These are phyloP conservation scores for Termitomyces sp. DNA, from an alignment of 768 basidiomycete species.

Conservation along the genomic window DNA sequence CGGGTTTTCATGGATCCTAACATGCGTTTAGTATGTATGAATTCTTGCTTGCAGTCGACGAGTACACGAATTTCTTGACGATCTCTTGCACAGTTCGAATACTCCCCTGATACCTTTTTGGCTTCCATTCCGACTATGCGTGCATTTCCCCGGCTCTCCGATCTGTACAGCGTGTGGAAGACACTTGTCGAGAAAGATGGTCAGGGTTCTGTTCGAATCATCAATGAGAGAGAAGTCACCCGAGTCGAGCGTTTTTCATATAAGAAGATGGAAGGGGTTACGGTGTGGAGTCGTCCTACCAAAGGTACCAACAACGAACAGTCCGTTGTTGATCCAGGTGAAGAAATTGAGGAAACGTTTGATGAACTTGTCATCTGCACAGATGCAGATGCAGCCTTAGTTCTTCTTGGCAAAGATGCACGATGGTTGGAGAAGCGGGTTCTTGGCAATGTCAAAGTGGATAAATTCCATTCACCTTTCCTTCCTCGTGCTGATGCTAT, in stretches of 20 bases:
- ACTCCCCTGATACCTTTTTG: constrained; percentile 24
- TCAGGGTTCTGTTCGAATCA: constrained; percentile 19
- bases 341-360: constrained; percentile 18
- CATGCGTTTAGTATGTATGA: constrained; percentile 23
- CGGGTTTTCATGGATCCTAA: constrained; percentile 30
- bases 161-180: constrained; percentile 23
- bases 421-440: constrained; percentile 24
- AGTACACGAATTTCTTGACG: not conserved
- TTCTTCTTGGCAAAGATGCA: constrained; percentile 21
- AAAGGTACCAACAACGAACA: constrained; percentile 24
- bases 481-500: not conserved
- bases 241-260: constrained; percentile 18
- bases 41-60: too few relatives aligned
- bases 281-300: constrained; percentile 22
- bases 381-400: constrained; percentile 22
- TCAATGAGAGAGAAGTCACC: constrained; percentile 22
- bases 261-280: constrained; percentile 16
- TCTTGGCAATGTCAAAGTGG: constrained; percentile 26
- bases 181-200: constrained; percentile 20
- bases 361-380: constrained; percentile 25
- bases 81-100: constrained; percentile 21
- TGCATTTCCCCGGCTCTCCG: constrained; percentile 23
- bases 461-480: not conserved
- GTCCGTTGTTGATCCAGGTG: constrained; percentile 21
- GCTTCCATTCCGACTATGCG: constrained; percentile 26